These are phyloP conservation scores for Fusarium lateritium DNA, from an alignment of 2,329 filamentous ascomycete genomes.

Conservation along the genomic window DNA sequence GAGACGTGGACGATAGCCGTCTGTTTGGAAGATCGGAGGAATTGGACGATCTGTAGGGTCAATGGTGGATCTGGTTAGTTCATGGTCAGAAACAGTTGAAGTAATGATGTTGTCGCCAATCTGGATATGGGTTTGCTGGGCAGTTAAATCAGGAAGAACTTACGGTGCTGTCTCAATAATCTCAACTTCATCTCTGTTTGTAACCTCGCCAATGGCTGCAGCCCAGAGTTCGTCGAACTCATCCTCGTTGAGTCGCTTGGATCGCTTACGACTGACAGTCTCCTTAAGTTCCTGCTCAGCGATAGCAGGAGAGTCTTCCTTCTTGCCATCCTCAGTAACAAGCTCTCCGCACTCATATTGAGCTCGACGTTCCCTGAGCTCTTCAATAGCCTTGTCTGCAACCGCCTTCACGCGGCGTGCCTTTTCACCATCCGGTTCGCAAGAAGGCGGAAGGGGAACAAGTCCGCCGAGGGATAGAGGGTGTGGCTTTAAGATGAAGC, in stretches of 20 bases:
- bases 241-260: conserved; percentile 85
- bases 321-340: conserved; percentile 71
- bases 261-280: conserved; percentile 80
- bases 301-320: conserved; percentile 70
- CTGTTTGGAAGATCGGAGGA: conserved; percentile 72
- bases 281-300: conserved; percentile 83
- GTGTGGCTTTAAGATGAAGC: conserved; percentile 88
- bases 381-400: conserved; percentile 88
- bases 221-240: conserved; percentile 94
- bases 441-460: conserved; percentile 88
- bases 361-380: conserved; percentile 86
- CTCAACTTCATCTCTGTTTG: conserved; percentile 72
- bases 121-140: conserved; percentile 15
- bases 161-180: conserved; percentile 64
- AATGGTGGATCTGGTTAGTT: conserved; percentile 90
- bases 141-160: conserved; percentile 57
- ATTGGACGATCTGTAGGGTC: conserved; percentile 79
- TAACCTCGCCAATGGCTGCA: conserved; percentile 80
- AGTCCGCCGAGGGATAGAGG: conserved; percentile 86
- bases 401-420: conserved; percentile 88
- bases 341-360: conserved; percentile 91
- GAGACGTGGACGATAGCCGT: conserved; percentile 86
- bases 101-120: conserved; percentile 42
- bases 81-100: conserved; percentile 65
- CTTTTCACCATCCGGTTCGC: conserved; percentile 95